Evolutionary conservation across 208 protist species (phyloP), one percentile per base, ranked within the genome.

Genomic region (Wallacemonas sp.): DNA sequence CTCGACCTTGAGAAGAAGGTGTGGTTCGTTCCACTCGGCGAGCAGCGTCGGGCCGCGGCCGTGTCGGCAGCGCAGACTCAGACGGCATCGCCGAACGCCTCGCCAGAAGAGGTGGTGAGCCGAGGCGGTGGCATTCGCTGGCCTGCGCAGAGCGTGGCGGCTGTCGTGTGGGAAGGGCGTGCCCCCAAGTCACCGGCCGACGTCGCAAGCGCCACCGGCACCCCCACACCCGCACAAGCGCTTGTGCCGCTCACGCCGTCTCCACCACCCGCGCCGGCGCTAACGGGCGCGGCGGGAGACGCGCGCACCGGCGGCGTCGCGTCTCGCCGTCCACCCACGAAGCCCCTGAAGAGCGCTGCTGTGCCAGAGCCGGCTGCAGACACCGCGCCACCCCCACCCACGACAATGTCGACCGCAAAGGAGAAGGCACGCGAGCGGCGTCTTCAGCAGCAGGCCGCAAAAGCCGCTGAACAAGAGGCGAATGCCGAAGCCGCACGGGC

Each of bases 11-110:
- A 30, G 21, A 19, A 46, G 8, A 5, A 30, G 9, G 33, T 50
- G 17, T 72, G 66, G 66, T 72, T 72, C 38, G 34, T 27, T 1
- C 66, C 66, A n/a, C 48, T 54, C 0, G 66, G 66, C 5, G 45
- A 58, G 48, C 58, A 66, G 52, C 33, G 38, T 3, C 55, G 66
- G 15, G 42, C 42, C 0, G 65, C 29, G 3, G 60, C 32, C 19
- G 30, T 57, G n/a, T 45, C 46, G 55, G 55, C 30, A 8, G 5
- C 50, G 24, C 37, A 17, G n/a, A n/a, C n/a, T n/a, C n/a, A n/a
- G n/a, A n/a, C n/a, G n/a, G n/a, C n/a, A n/a, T n/a, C n/a, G n/a
- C n/a, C n/a, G n/a, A n/a, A n/a, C n/a, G n/a, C n/a, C n/a, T n/a
- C n/a, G n/a, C n/a, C n/a, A n/a, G n/a, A 12, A 17, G 37, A 12